phyloP scores from a whole-genome alignment of 768 basidiomycete genomes.

The Mrakia blollopis region DNA sequence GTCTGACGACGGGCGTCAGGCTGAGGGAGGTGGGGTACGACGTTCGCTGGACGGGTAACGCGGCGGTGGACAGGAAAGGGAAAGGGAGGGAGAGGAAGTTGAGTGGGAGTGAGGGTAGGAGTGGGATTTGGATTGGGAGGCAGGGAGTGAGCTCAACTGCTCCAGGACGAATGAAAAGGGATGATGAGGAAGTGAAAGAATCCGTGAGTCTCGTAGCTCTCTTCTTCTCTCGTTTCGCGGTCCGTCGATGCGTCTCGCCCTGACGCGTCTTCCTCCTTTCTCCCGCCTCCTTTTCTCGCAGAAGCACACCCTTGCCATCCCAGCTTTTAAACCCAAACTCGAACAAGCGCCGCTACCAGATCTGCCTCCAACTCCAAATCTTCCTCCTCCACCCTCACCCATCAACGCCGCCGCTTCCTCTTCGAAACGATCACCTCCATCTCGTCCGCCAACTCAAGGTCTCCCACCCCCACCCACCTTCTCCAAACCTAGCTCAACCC shows the following conservation, averaged over 20 bases:
- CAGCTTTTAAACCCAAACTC: neutral
- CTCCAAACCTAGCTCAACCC: neutral
- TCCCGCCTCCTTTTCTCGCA: neutral
- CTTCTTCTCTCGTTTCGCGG: neutral
- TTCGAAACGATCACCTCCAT: neutral
- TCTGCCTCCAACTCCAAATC: neutral
- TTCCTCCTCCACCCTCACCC: neutral
- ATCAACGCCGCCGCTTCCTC: neutral
- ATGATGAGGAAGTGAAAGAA: neutral
- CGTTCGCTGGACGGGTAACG: neutral
- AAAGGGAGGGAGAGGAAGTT: neutral
- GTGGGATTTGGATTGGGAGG: too few species aligned
- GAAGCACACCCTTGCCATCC: neutral
- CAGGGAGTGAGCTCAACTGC: neutral
- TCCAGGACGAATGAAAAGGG: neutral
- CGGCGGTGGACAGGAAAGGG: neutral
- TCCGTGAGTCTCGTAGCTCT: neutral
- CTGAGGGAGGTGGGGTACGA: constrained; percentile 16
- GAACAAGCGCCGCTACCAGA: neutral
- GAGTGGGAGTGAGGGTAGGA: neutral
- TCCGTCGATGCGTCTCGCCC: neutral
- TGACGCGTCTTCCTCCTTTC: too few species aligned
- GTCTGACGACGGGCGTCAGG: constrained; percentile 1
- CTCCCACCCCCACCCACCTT: neutral
- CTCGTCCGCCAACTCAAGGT: neutral